A percentile compares a stretch with the other conserved stretches of the same genome.
These are phyloP conservation scores for Multifurca ochricompacta DNA, from an alignment of 768 basidiomycete species.

Conservation along the genomic window DNA sequence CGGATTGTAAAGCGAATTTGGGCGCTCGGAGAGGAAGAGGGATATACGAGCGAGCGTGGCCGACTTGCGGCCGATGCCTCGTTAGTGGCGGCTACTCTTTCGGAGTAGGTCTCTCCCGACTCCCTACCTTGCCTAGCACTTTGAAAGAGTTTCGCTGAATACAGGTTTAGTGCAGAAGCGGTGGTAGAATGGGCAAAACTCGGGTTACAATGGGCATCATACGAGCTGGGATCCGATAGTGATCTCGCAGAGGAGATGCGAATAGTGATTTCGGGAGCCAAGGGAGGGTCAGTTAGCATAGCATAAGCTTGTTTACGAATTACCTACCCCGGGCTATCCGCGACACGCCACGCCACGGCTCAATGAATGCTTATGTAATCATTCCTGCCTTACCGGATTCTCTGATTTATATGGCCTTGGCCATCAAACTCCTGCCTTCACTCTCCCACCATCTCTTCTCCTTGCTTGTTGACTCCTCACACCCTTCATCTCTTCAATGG, in stretches of 20 bases:
- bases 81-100: conserved; percentile 53
- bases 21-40: conserved; percentile 51
- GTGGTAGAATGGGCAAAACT: conserved; percentile 42
- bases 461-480: conserved; percentile 3
- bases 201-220: conserved; percentile 46
- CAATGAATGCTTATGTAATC: not conserved
- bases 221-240: conserved; percentile 51
- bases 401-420: conserved; percentile 2
- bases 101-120: conserved; percentile 40
- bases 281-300: not conserved
- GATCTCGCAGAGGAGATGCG: conserved; percentile 38
- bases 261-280: conserved; percentile 30
- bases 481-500: conserved; percentile 35
- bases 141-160: not conserved
- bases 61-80: conserved; percentile 53
- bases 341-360: too few relatives aligned
- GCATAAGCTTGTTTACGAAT: not conserved
- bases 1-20: conserved; percentile 44
- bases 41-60: conserved; percentile 60
- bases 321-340: too few relatives aligned
- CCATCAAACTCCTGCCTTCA: not conserved
- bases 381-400: not conserved
- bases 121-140: not conserved
- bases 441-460: conserved; percentile 11
- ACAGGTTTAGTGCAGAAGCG: conserved; percentile 35